Evolutionary conservation across 108 stramenopile species (phyloP).

Genomic region (Stephanodiscus triporus): DNA sequence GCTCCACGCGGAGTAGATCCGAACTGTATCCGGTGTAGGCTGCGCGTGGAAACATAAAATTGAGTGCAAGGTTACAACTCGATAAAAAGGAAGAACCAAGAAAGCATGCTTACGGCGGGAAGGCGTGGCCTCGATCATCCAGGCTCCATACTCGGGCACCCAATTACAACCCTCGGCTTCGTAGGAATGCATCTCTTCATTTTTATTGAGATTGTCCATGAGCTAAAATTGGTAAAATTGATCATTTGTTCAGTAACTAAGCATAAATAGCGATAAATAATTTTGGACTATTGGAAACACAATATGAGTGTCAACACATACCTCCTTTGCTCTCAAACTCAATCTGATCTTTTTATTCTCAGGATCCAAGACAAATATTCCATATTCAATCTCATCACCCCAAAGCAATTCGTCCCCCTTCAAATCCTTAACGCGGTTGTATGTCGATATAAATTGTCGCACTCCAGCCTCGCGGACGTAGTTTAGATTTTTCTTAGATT

Average conservation of each 20-base stretch:
- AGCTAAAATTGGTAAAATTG: slow-evolving; percentile 55
- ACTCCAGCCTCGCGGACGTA: slow-evolving; percentile 94
- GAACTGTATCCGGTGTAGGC: slow-evolving; percentile 88
- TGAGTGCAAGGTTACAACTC: neutral
- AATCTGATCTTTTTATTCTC: slow-evolving; percentile 85
- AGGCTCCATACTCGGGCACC: slow-evolving; percentile 97
- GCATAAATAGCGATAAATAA: neutral
- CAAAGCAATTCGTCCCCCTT: slow-evolving; percentile 93
- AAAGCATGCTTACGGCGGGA: slow-evolving; percentile 51
- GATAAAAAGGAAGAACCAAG: neutral
- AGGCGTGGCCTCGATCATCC: slow-evolving; percentile 99
- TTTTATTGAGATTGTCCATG: slow-evolving; percentile 87
- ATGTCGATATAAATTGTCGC: slow-evolving; percentile 95
- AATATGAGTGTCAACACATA: slow-evolving; percentile 36
- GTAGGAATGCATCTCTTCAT: slow-evolving; percentile 68
- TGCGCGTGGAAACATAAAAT: neutral
- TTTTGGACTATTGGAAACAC: neutral
- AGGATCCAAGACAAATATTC: slow-evolving; percentile 86
- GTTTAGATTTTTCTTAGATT: slow-evolving; percentile 80
- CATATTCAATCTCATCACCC: slow-evolving; percentile 99
- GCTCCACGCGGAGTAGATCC: slow-evolving; percentile 95
- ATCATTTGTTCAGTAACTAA: neutral
- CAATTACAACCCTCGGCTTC: slow-evolving; percentile 88
- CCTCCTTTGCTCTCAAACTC: slow-evolving; percentile 83
- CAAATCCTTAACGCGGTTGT: slow-evolving; percentile 92